These are phyloP conservation scores for Somion occarium DNA, from an alignment of 1,284 basidiomycete species.

Conservation along the genomic window DNA sequence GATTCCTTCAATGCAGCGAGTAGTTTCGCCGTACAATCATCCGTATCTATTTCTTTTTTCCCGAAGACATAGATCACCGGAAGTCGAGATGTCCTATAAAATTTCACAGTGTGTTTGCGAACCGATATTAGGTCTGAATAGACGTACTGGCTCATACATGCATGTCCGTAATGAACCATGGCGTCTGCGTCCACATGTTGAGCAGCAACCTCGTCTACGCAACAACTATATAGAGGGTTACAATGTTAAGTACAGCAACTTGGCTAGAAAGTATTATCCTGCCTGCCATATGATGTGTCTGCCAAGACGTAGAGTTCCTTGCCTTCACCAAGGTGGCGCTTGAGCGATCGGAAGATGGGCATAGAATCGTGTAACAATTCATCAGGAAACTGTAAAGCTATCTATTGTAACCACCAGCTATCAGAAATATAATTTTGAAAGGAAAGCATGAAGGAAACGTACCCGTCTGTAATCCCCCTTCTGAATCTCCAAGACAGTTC, in stretches of 20 bases:
- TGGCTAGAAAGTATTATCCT: constrained; percentile 21
- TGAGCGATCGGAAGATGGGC: constrained; percentile 76
- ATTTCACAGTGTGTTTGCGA: constrained; percentile 7
- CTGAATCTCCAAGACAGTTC: constrained; percentile 48
- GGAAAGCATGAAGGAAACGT: constrained; percentile 15
- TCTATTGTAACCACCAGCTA: constrained; percentile 47
- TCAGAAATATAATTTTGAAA: neutral
- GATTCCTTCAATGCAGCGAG: constrained; percentile 27
- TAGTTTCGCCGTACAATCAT: constrained; percentile 46
- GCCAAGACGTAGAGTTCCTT: constrained; percentile 86
- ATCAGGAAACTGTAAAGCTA: constrained; percentile 95
- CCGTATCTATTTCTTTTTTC: constrained; percentile 51
- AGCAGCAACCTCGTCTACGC: constrained; percentile 94
- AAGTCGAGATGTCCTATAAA: constrained; percentile 64
- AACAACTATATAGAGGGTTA: constrained; percentile 61
- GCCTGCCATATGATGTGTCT: constrained; percentile 97
- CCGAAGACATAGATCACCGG: constrained; percentile 87
- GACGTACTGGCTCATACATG: constrained; percentile 85
- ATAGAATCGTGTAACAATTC: constrained; percentile 88
- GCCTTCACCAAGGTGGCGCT: constrained; percentile 41
- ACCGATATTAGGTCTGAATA: neutral
- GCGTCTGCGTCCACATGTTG: constrained; percentile 92
- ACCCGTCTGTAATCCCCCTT: constrained; percentile 57
- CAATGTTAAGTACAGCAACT: neutral
- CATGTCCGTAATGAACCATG: constrained; percentile 95